Evolutionary conservation across 495 filamentous ascomycete genomes (phyloP), one percentile per base, ranked within the genome.

Genomic region (Chaetomium cochliodes): DNA sequence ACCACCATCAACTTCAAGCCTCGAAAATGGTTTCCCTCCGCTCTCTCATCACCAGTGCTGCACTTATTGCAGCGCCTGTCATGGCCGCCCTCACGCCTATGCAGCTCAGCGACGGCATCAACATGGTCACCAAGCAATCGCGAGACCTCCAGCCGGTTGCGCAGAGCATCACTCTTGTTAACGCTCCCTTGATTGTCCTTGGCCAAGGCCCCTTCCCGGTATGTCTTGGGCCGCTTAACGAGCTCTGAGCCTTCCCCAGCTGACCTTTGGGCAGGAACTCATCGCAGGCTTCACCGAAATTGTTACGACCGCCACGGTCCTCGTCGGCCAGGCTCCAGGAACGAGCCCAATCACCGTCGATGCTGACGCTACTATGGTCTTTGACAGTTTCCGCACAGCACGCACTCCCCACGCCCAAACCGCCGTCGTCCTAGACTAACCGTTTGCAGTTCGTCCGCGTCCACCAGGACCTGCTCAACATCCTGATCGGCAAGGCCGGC

Each of bases 21-120:
- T 28, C 50, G 28, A 85, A 80, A 78, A 69, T 67, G 60, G 60
- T 67, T 56, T 67, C 65, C 47, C 61, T 68, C 50, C 54, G 61
- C 49, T 42, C 61, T 22, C 26, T 62, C 37, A 55, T 58, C 18
- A 30, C 47, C 39, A 16, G 56, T 12, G 62, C 54, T n/a, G n/a
- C 69, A 25, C 39, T 65, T 18, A 25, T 70, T 28, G 58, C 64
- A 5, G 42, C 54, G 49, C 51, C 65, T 7, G 51, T 63, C 58
- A 50, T 67, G 44, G 65, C 56, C 2, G 67, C 65, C 7, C 47
- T 64, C 37, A 66, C 66, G 15, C 61, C 69, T 25, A 33, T 49
- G 12, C 63, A 75, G 57, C 62, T 73, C 22, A 65, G 67, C 20
- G 53, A 46, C 20, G 67, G 68, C 64, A 70, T 75, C 61, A 64